These are phyloP conservation scores for Fusarium sterilihyphosum DNA, from an alignment of 2,329 filamentous ascomycete genomes.

Conservation along the genomic window DNA sequence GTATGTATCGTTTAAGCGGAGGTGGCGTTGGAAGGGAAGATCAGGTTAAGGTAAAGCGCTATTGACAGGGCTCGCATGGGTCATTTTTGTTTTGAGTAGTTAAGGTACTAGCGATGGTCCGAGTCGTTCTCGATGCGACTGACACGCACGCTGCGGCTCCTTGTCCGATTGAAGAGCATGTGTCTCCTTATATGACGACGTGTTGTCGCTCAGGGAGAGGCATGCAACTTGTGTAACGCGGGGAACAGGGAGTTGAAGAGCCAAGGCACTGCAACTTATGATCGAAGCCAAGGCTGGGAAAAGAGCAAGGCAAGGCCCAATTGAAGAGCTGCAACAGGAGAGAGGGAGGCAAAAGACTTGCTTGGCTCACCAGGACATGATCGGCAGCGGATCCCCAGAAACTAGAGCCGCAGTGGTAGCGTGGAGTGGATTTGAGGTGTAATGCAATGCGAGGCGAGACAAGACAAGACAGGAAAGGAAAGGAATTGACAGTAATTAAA, in stretches of 20 bases:
- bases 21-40: conserved; percentile 38
- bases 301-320: background rate
- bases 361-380: conserved; percentile 42
- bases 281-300: conserved; percentile 23
- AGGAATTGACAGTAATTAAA: conserved; percentile 17
- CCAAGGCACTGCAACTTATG: conserved; percentile 11
- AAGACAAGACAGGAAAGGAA: background rate
- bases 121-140: conserved; percentile 9
- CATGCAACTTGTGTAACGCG: conserved; percentile 18
- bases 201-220: conserved; percentile 19
- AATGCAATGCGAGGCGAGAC: conserved; percentile 1
- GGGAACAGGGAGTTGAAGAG: conserved; percentile 20
- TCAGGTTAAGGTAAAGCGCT: conserved; percentile 39
- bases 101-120: background rate
- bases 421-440: background rate
- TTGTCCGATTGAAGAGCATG: conserved; percentile 12
- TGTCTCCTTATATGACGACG: conserved; percentile 23
- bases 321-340: conserved; percentile 24
- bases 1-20: conserved; percentile 40
- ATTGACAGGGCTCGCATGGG: conserved; percentile 19
- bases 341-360: conserved; percentile 28
- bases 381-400: conserved; percentile 34
- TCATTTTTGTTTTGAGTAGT: background rate
- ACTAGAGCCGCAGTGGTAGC: conserved; percentile 27
- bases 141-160: conserved; percentile 15